These are phyloP conservation scores for Backusella tarrabulga DNA, from an alignment of 192 early-diverging fungal species.

Conservation along the genomic window DNA sequence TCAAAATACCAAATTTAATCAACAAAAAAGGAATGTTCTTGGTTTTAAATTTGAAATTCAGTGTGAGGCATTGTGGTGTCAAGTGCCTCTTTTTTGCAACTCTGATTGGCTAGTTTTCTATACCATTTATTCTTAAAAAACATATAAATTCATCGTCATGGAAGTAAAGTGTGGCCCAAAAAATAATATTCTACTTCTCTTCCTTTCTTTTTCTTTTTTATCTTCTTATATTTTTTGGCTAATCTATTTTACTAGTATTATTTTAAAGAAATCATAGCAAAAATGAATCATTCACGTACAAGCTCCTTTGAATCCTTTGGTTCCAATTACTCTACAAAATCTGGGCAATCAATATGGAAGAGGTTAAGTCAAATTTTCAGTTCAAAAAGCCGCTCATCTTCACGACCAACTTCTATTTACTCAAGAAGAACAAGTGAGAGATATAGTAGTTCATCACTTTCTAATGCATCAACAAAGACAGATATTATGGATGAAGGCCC, in stretches of 20 bases:
- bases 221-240: not conserved
- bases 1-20: not conserved
- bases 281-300: not conserved
- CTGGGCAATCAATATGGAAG: not conserved
- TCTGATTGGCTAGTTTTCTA: not conserved
- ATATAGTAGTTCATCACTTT: conserved; percentile 5
- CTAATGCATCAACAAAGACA: not conserved
- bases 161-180: not conserved
- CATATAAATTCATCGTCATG: not conserved
- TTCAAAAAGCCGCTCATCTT: not conserved
- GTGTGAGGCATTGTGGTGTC: not conserved
- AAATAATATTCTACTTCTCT: not conserved
- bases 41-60: not conserved
- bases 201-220: not conserved
- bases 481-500: not conserved
- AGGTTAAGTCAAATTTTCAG: not conserved
- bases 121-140: not conserved
- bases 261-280: not conserved
- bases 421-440: not conserved
- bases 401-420: not conserved
- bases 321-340: not conserved
- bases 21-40: conserved; percentile 2
- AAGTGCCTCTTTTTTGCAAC: not conserved
- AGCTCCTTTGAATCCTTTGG: not conserved
- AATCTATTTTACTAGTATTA: not conserved